phyloP scores from a whole-genome alignment of 305 asterid species.

The Striga hermonthica region DNA sequence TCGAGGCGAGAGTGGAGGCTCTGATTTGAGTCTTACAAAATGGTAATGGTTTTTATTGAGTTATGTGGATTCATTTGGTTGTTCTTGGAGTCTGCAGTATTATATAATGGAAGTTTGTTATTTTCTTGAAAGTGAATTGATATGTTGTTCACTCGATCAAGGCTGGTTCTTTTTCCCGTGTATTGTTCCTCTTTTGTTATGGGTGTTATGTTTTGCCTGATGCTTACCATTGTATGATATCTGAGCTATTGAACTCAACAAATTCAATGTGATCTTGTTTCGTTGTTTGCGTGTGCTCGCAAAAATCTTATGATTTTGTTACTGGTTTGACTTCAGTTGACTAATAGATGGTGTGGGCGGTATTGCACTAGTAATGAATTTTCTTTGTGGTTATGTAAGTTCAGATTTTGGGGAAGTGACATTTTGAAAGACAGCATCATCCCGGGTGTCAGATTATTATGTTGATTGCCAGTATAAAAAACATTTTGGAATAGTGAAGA shows the following conservation, averaged over 20 bases:
- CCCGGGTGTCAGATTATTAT: too few relatives aligned
- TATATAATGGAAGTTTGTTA: conserved; percentile 12
- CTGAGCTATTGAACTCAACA: conserved; percentile 1
- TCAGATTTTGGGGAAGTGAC: conserved; percentile 10
- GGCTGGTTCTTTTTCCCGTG: conserved; percentile 5
- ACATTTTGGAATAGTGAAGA: background rate
- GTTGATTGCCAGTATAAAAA: background rate
- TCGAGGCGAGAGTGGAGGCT: conserved; percentile 37
- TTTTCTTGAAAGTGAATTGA: conserved; percentile 26
- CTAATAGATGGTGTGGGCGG: conserved; percentile 14
- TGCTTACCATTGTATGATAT: background rate
- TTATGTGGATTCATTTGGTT: conserved; percentile 15
- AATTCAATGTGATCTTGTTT: conserved; percentile 14
- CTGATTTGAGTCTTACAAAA: conserved; percentile 56
- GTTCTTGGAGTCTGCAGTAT: conserved; percentile 18
- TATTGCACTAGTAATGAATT: conserved; percentile 9
- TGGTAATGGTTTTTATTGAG: conserved; percentile 43
- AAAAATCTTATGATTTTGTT: background rate
- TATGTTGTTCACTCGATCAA: conserved; percentile 24
- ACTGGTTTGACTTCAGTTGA: conserved; percentile 22
- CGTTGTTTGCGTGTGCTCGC: background rate
- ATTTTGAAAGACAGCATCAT: too few relatives aligned
- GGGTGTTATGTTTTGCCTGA: background rate
- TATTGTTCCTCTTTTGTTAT: conserved; percentile 11
- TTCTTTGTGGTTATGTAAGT: conserved; percentile 11